phyloP scores from a whole-genome alignment of 306 rosid species.

The Vicia villosa region DNA sequence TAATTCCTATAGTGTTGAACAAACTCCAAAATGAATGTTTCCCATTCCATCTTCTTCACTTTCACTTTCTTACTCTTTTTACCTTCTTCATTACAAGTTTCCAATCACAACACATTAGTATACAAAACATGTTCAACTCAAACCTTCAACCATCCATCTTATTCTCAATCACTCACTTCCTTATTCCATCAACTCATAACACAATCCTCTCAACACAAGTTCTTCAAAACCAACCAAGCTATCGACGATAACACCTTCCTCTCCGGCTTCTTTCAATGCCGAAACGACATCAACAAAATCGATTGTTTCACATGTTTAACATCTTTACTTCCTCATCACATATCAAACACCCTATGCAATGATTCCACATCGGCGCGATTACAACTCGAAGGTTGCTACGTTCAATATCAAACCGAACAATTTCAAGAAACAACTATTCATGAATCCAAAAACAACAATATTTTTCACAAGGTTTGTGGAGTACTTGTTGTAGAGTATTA shows the following conservation, averaged over 20 bases:
- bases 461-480: constrained; percentile 58
- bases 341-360: constrained; percentile 51
- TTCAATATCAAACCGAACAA: constrained; percentile 45
- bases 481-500: neutral
- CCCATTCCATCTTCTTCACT: constrained; percentile 1
- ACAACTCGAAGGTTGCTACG: constrained; percentile 67
- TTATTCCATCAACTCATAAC: constrained; percentile 57
- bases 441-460: neutral
- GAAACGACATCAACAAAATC: constrained; percentile 46
- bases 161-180: constrained; percentile 51
- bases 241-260: constrained; percentile 28
- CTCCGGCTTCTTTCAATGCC: constrained; percentile 71
- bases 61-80: constrained; percentile 33
- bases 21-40: constrained; percentile 32
- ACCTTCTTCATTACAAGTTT: constrained; percentile 32
- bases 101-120: constrained; percentile 47
- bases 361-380: constrained; percentile 53
- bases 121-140: constrained; percentile 59
- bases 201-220: constrained; percentile 56
- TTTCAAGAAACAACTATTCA: neutral
- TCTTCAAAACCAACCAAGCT: constrained; percentile 49
- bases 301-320: constrained; percentile 64
- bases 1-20: constrained; percentile 4
- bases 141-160: constrained; percentile 34
- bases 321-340: constrained; percentile 31